A percentile compares a stretch with the other conserved stretches of the same genome.
These are phyloP conservation scores for Stylosanthes scabra DNA, from an alignment of 331 rosid genomes.

Conservation along the genomic window DNA sequence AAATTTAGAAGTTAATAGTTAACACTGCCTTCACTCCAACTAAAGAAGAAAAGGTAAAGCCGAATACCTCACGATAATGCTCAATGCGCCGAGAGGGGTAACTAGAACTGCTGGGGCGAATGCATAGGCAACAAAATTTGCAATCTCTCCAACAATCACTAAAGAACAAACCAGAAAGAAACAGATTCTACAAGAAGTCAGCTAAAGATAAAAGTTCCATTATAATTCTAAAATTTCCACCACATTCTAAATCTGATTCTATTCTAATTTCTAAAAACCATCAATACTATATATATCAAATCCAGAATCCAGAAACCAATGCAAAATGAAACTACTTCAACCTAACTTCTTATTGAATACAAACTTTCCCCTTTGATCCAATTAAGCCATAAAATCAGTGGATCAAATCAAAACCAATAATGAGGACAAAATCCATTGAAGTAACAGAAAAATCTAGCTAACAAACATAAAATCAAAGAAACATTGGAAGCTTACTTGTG, in stretches of 20 bases:
- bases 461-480: neutral
- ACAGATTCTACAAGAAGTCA: constrained; percentile 52
- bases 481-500: constrained; percentile 66
- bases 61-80: constrained; percentile 82
- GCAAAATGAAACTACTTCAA: constrained; percentile 28
- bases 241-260: neutral
- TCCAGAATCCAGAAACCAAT: constrained; percentile 22
- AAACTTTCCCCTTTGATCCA: constrained; percentile 1
- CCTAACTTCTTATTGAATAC: constrained; percentile 9
- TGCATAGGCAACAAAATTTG: constrained; percentile 89
- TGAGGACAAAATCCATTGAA: constrained; percentile 24
- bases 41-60: constrained; percentile 17
- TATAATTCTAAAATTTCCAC: constrained; percentile 9
- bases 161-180: constrained; percentile 52
- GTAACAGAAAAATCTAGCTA: neutral
- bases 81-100: constrained; percentile 95
- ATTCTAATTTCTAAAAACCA: constrained; percentile 19
- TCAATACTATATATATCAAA: constrained; percentile 32
- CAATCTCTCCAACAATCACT: constrained; percentile 96
- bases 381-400: neutral
- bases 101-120: constrained; percentile 95
- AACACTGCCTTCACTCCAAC: constrained; percentile 24
- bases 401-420: constrained; percentile 2
- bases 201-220: constrained; percentile 33
- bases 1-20: constrained; percentile 31